Evolutionary conservation across 108 stramenopile species (phyloP).

Genomic region (Nitzschia palea): DNA sequence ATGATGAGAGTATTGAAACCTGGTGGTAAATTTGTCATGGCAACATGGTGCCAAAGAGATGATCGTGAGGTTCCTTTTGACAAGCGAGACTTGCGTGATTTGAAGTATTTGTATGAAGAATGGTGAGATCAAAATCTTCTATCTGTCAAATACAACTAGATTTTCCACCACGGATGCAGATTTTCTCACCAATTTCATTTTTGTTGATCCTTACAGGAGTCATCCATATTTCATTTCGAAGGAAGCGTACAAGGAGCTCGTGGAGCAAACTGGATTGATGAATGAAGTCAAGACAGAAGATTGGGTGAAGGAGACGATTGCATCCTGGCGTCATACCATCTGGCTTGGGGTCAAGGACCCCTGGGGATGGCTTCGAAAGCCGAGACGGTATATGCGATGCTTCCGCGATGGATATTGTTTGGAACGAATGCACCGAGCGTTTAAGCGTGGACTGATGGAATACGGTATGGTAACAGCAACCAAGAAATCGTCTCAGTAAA

Average conservation of each 20-base stretch:
- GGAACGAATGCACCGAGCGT: conserved; percentile 96
- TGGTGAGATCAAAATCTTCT: conserved; percentile 54
- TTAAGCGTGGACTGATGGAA: conserved; percentile 94
- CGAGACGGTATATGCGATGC: conserved; percentile 82
- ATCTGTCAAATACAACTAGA: background rate
- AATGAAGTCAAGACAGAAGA: conserved; percentile 79
- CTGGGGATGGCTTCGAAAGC: conserved; percentile 90
- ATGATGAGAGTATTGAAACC: conserved; percentile 98
- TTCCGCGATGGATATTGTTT: conserved; percentile 91
- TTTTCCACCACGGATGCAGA: background rate
- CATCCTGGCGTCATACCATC: conserved; percentile 93
- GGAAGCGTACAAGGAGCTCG: conserved; percentile 83
- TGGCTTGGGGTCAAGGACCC: conserved; percentile 94
- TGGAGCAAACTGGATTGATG: conserved; percentile 89
- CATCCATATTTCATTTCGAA: conserved; percentile 98
- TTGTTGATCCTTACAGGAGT: conserved; percentile 48
- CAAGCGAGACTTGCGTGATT: conserved; percentile 84
- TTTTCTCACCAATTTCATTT: background rate
- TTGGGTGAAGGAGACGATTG: conserved; percentile 90
- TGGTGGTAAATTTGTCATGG: conserved; percentile 95
- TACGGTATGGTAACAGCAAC: conserved; percentile 95
- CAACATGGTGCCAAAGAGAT: conserved; percentile 97
- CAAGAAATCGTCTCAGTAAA: conserved; percentile 41
- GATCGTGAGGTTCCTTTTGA: conserved; percentile 79
- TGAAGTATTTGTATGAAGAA: conserved; percentile 95